These are phyloP conservation scores for Termitomyces sp. DNA, from an alignment of 768 basidiomycete species.

Conservation along the genomic window DNA sequence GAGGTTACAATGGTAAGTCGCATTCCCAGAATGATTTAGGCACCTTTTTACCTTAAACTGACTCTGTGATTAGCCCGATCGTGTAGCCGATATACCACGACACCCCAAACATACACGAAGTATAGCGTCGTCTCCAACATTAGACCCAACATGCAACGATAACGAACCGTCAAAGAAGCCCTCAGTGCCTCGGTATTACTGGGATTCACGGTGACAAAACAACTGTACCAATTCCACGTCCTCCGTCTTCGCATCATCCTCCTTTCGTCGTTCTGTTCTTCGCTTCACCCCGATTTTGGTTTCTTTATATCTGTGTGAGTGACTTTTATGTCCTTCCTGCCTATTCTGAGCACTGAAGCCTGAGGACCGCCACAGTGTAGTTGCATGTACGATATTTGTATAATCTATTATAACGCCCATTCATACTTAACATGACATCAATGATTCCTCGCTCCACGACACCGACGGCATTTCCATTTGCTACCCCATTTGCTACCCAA, in stretches of 20 bases:
- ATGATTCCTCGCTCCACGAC: neutral
- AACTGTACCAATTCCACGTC: neutral
- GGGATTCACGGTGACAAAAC: conserved; percentile 19
- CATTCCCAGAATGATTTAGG: neutral
- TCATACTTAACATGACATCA: neutral
- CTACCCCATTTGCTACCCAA: no score
- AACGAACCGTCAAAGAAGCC: conserved; percentile 23
- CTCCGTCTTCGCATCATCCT: neutral
- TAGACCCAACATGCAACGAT: conserved; percentile 19
- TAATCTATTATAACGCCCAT: neutral
- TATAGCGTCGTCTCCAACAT: conserved; percentile 13
- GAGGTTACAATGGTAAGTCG: conserved; percentile 7
- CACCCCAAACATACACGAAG: conserved; percentile 7
- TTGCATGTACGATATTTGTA: neutral
- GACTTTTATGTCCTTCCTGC: neutral
- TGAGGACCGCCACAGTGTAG: neutral
- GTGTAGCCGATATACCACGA: conserved; percentile 9
- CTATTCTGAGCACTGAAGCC: neutral
- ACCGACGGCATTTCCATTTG: neutral
- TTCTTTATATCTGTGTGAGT: neutral
- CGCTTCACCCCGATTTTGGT: neutral
- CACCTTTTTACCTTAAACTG: neutral
- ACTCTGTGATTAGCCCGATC: conserved; percentile 9
- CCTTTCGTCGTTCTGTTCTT: neutral
- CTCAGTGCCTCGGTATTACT: conserved; percentile 25